phyloP scores from a whole-genome alignment of 2,329 filamentous ascomycete genomes.

The Cladosporium phlei region DNA sequence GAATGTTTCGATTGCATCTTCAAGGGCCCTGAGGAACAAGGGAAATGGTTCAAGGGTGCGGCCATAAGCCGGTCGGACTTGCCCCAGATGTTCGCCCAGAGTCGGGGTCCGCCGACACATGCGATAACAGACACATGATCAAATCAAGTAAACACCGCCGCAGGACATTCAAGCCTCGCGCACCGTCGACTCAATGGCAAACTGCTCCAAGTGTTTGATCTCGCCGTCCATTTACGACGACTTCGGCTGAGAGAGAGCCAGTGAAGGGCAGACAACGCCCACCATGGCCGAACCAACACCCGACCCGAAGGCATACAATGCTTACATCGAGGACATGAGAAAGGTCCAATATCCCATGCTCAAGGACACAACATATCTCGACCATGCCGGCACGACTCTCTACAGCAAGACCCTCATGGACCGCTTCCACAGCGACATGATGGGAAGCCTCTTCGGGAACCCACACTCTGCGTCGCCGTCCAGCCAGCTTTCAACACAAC shows the following conservation, averaged over 20 bases:
- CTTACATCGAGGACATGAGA: constrained; percentile 45
- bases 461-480: constrained; percentile 84
- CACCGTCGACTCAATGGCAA: background rate
- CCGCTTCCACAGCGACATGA: constrained; percentile 72
- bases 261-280: background rate
- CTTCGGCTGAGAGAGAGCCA: constrained; percentile 7
- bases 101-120: too few species aligned
- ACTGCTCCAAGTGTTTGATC: background rate
- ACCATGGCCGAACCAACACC: constrained; percentile 1
- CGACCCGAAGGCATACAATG: constrained; percentile 26
- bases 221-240: background rate
- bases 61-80: too few species aligned
- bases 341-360: constrained; percentile 44
- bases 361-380: constrained; percentile 59
- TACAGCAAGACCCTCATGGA: constrained; percentile 68
- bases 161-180: too few species aligned
- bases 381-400: constrained; percentile 87
- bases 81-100: too few species aligned
- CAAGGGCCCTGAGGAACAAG: too few species aligned
- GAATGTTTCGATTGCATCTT: too few species aligned
- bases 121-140: too few species aligned
- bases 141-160: too few species aligned
- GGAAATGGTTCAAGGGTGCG: too few species aligned
- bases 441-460: constrained; percentile 76
- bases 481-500: constrained; percentile 65